phyloP scores from a whole-genome alignment of 129 eudicot species.

The Helichrysum umbraculigerum region DNA sequence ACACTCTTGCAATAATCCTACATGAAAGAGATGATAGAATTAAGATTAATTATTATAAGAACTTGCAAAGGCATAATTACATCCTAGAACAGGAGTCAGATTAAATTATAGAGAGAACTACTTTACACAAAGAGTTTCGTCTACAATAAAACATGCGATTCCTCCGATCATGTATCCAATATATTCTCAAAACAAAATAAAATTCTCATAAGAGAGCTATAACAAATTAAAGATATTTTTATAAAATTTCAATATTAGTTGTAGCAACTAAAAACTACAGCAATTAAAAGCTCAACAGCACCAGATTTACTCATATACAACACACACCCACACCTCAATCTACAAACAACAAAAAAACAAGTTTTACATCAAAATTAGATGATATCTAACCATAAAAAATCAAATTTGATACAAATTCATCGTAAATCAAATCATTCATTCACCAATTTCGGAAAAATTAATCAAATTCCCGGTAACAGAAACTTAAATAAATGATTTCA shows the following conservation, averaged over 20 bases:
- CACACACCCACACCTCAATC: not conserved
- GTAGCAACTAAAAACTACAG: no score
- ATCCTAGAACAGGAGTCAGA: not conserved
- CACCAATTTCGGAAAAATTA: not conserved
- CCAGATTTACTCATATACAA: no score
- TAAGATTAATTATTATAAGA: not conserved
- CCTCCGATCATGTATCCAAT: constrained; percentile 1
- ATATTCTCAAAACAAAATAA: constrained; percentile 8
- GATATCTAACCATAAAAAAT: not conserved
- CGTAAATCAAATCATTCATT: constrained; percentile 7
- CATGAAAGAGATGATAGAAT: constrained; percentile 16
- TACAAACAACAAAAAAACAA: not conserved
- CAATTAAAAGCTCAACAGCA: no score
- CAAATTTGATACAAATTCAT: constrained; percentile 3
- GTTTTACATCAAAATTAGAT: not conserved
- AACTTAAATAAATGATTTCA: not conserved
- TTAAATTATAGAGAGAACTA: not conserved
- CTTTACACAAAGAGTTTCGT: not conserved
- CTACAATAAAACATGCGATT: not conserved
- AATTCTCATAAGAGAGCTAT: no score
- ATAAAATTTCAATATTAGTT: no score
- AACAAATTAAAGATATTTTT: no score
- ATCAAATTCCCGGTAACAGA: not conserved
- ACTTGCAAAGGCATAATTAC: constrained; percentile 8
- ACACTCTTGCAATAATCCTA: constrained; percentile 34